These are phyloP conservation scores for Malbranchea zuffiana DNA, from an alignment of 2,329 filamentous ascomycete genomes.

Conservation along the genomic window DNA sequence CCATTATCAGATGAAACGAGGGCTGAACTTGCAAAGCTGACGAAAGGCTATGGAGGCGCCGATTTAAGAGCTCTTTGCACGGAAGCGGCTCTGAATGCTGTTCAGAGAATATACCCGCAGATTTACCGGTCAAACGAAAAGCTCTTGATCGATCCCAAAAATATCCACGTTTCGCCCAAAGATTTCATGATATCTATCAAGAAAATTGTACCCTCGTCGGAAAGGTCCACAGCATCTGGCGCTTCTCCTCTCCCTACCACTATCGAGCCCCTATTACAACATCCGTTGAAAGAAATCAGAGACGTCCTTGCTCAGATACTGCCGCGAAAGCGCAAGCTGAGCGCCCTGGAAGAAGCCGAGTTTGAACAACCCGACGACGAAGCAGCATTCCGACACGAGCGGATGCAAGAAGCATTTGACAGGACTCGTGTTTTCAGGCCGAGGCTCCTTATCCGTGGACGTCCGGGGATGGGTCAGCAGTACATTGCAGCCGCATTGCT, in stretches of 20 bases:
- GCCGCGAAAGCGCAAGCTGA: slow-evolving; percentile 74
- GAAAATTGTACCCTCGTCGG: slow-evolving; percentile 90
- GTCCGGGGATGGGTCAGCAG: slow-evolving; percentile 81
- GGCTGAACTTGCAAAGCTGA: slow-evolving; percentile 66
- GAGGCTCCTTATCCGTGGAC: slow-evolving; percentile 70
- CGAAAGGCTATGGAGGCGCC: slow-evolving; percentile 93
- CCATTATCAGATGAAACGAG: slow-evolving; percentile 67
- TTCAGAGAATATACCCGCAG: slow-evolving; percentile 90
- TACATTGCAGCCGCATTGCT: slow-evolving; percentile 78
- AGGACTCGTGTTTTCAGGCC: slow-evolving; percentile 79
- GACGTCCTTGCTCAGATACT: slow-evolving; percentile 61
- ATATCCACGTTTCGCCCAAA: slow-evolving; percentile 76
- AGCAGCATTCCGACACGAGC: slow-evolving; percentile 75
- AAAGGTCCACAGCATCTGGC: slow-evolving; percentile 74
- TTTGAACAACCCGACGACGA: slow-evolving; percentile 76
- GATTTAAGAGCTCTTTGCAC: slow-evolving; percentile 90
- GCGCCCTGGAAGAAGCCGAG: slow-evolving; percentile 86
- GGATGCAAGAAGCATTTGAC: slow-evolving; percentile 68
- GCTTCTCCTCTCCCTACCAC: slow-evolving; percentile 68
- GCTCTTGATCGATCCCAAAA: slow-evolving; percentile 72
- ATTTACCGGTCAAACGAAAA: slow-evolving; percentile 89
- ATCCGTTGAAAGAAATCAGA: slow-evolving; percentile 60
- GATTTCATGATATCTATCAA: slow-evolving; percentile 97
- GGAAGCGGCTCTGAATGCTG: slow-evolving; percentile 88
- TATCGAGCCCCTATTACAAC: slow-evolving; percentile 69